Evolutionary conservation across 75 land plant species (phyloP).

Genomic region (Picea glauca): DNA sequence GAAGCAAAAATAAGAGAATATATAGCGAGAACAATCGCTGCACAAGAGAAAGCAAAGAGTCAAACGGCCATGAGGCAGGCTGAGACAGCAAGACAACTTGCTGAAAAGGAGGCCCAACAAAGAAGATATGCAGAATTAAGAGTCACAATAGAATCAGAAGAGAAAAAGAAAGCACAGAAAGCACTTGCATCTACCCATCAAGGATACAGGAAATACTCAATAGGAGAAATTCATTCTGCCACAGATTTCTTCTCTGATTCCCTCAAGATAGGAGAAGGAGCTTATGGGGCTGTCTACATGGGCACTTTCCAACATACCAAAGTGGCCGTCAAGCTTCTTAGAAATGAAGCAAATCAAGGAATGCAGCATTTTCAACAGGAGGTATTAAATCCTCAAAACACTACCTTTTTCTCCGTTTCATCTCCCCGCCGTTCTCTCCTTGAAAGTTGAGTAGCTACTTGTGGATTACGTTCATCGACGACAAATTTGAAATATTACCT

Average conservation of each 20-base stretch:
- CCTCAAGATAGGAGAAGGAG: slow-evolving; percentile 70
- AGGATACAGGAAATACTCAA: slow-evolving; percentile 47
- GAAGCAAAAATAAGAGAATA: slow-evolving; percentile 52
- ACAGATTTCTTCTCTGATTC: slow-evolving; percentile 39
- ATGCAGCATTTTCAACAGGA: slow-evolving; percentile 60
- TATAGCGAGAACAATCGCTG: slow-evolving; percentile 37
- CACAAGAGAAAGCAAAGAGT: slow-evolving; percentile 48
- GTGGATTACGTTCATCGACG: no score
- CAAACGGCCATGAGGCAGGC: slow-evolving; percentile 57
- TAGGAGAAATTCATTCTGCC: slow-evolving; percentile 52
- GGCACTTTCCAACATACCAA: slow-evolving; percentile 56
- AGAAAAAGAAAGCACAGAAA: slow-evolving; percentile 38
- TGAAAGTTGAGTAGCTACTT: no score
- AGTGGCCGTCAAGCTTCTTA: slow-evolving; percentile 62
- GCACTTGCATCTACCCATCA: slow-evolving; percentile 32
- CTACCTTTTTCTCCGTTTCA: no score
- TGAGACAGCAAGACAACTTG: slow-evolving; percentile 38
- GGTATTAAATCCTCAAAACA: slow-evolving; percentile 11
- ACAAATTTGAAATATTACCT: no score
- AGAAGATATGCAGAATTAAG: slow-evolving; percentile 49
- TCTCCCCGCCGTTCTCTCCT: no score
- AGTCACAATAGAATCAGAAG: slow-evolving; percentile 44
- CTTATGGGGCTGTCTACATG: slow-evolving; percentile 65
- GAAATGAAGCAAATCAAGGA: slow-evolving; percentile 66
- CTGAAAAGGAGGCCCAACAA: slow-evolving; percentile 48